Evolutionary conservation across 441 rosid species (phyloP).

Genomic region (Populus trichocarpa): DNA sequence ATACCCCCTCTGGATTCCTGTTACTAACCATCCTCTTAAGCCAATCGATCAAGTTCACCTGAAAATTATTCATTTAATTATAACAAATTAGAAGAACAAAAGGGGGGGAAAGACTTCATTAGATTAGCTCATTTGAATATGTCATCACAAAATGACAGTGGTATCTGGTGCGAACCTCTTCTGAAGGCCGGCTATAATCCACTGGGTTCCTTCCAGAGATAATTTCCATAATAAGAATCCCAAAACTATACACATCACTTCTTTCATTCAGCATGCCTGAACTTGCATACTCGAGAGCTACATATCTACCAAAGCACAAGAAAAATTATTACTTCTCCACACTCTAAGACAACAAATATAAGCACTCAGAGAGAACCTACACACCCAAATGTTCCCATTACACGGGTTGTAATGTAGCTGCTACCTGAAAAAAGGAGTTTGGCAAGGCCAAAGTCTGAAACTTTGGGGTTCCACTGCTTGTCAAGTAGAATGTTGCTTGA

Average conservation of each 20-base stretch:
- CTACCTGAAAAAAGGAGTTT: slow-evolving; percentile 77
- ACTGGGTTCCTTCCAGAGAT: slow-evolving; percentile 90
- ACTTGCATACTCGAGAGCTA: slow-evolving; percentile 94
- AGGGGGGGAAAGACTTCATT: not conserved
- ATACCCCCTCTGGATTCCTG: slow-evolving; percentile 65
- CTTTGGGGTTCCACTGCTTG: slow-evolving; percentile 83
- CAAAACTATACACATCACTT: slow-evolving; percentile 88
- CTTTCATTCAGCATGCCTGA: slow-evolving; percentile 95
- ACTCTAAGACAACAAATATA: not conserved
- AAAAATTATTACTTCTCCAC: not conserved
- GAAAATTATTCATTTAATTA: slow-evolving; percentile 13
- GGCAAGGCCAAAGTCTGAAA: slow-evolving; percentile 91
- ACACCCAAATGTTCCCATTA: slow-evolving; percentile 93
- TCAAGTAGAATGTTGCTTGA: slow-evolving; percentile 94
- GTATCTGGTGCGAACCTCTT: slow-evolving; percentile 49
- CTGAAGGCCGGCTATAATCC: slow-evolving; percentile 73
- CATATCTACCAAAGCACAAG: slow-evolving; percentile 49
- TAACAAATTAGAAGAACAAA: not conserved
- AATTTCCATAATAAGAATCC: slow-evolving; percentile 86
- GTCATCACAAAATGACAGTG: not conserved
- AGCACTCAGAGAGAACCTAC: slow-evolving; percentile 16
- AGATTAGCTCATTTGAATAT: not conserved
- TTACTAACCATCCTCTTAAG: slow-evolving; percentile 73
- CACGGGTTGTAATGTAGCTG: slow-evolving; percentile 87
- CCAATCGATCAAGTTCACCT: slow-evolving; percentile 92